Evolutionary conservation across 306 rosid genomes (phyloP).

Genomic region (Ormosia emarginata): DNA sequence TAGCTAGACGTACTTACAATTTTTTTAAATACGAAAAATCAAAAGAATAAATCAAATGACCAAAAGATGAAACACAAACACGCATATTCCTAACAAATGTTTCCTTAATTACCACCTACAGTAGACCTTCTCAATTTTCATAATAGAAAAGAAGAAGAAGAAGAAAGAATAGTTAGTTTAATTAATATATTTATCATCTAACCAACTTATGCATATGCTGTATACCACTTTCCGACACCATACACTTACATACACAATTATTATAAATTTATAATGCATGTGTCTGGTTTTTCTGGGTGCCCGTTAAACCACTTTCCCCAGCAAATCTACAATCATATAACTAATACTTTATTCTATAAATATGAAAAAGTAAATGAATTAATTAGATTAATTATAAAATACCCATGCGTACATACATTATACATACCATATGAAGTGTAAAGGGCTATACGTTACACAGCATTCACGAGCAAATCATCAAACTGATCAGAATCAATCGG

Average conservation of each 20-base stretch:
- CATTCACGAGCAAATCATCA: neutral
- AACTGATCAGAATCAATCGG: neutral
- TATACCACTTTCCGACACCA: constrained; percentile 45
- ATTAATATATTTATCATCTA: neutral
- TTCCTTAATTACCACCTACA: constrained; percentile 31
- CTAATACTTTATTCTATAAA: neutral
- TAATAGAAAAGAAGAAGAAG: neutral
- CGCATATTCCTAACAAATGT: constrained; percentile 20
- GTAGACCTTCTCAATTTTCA: neutral
- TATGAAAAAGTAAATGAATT: neutral
- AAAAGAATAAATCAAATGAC: constrained; percentile 13
- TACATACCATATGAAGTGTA: neutral
- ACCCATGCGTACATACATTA: neutral
- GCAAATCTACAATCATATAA: neutral
- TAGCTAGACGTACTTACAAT: neutral
- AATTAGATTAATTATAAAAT: neutral
- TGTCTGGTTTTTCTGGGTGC: neutral
- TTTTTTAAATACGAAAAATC: neutral
- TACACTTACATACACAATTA: constrained; percentile 10
- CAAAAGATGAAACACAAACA: constrained; percentile 31
- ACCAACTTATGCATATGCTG: constrained; percentile 38
- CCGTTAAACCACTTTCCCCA: neutral
- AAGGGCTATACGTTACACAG: neutral
- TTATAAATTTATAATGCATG: neutral
- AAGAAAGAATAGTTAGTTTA: neutral